A percentile compares a stretch with the other conserved stretches of the same genome.
Evolutionary conservation across 257 asterid species (phyloP).

Genomic region (Solanum chilense): DNA sequence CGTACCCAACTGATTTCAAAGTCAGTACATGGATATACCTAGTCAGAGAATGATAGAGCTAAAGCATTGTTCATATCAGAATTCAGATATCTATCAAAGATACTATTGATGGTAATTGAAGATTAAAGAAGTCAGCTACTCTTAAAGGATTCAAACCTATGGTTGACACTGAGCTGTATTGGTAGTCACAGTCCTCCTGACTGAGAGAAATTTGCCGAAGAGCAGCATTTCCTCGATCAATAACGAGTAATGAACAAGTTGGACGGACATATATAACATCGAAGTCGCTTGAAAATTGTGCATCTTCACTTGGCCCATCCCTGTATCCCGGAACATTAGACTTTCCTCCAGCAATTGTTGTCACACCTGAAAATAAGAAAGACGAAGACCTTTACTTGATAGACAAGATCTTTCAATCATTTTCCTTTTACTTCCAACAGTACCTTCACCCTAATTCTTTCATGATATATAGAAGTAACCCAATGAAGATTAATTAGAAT

Average conservation of each 20-base stretch:
- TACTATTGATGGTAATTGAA: background rate
- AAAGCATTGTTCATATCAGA: background rate
- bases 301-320: constrained; percentile 98
- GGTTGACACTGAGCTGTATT: constrained; percentile 52
- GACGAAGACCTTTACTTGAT: background rate
- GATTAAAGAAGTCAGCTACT: background rate
- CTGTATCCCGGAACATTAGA: constrained; percentile 85
- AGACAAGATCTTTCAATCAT: background rate
- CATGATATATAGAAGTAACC: background rate
- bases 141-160: constrained; percentile 38
- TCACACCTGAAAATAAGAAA: constrained; percentile 54
- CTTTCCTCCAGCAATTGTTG: constrained; percentile 98
- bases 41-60: background rate
- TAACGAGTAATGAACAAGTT: constrained; percentile 76
- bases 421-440: background rate
- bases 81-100: background rate
- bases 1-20: background rate
- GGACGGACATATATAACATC: constrained; percentile 74
- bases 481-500: background rate
- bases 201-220: constrained; percentile 81
- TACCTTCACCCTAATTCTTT: background rate
- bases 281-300: constrained; percentile 84
- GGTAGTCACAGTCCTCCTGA: constrained; percentile 73
- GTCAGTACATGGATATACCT: background rate
- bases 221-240: constrained; percentile 98